These are phyloP conservation scores for Clonostachys rhizophaga DNA, from an alignment of 2,329 filamentous ascomycete species.

Conservation along the genomic window DNA sequence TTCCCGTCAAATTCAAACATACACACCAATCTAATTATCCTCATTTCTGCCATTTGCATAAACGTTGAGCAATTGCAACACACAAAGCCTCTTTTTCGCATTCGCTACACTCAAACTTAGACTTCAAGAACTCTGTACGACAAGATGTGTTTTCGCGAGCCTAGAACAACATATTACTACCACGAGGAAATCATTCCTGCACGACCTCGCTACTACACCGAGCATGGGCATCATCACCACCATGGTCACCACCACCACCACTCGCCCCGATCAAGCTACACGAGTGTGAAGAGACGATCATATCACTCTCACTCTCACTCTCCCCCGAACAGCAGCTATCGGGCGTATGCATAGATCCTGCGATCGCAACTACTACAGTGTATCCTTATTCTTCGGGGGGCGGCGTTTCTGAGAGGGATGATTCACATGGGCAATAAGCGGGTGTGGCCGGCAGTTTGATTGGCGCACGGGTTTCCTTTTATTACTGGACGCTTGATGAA, in stretches of 20 bases:
- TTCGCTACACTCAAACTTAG: too few relatives aligned
- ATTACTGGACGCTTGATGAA: too few relatives aligned
- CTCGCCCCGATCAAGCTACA: constrained; percentile 37
- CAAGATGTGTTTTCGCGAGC: constrained; percentile 47
- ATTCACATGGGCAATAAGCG: too few relatives aligned
- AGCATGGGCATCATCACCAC: constrained; percentile 25
- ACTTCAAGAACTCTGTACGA: not conserved
- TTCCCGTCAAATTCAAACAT: too few relatives aligned
- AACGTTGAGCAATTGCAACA: constrained; percentile 5
- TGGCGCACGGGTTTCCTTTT: too few relatives aligned
- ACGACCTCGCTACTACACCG: constrained; percentile 25
- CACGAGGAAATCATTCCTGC: constrained; percentile 47
- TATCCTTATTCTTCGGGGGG: not conserved
- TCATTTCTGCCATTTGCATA: not conserved
- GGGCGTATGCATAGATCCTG: not conserved
- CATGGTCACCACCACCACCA: constrained; percentile 24
- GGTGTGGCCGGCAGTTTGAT: too few relatives aligned
- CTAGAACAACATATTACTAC: constrained; percentile 47
- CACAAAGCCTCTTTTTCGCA: too few relatives aligned
- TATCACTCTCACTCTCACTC: constrained; percentile 18
- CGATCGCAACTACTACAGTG: not conserved
- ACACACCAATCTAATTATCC: too few relatives aligned
- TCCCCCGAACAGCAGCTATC: not conserved
- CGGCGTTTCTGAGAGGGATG: too few relatives aligned
- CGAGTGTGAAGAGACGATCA: constrained; percentile 26